phyloP scores from a whole-genome alignment of 2,329 filamentous ascomycete genomes.

The Esteya vermicola region DNA sequence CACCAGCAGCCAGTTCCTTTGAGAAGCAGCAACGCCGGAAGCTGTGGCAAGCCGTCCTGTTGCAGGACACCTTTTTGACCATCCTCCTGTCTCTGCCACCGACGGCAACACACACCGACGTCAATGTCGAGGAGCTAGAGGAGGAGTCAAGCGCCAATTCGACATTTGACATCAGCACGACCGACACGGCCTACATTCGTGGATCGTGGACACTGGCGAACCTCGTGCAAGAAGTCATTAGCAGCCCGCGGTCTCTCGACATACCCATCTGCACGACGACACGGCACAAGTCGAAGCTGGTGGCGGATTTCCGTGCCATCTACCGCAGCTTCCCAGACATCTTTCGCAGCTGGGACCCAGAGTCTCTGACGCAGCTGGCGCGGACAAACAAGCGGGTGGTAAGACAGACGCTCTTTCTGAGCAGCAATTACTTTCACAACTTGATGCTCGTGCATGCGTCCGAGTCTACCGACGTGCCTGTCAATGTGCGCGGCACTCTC shows the following conservation, averaged over 20 bases:
- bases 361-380: constrained; percentile 42
- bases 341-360: constrained; percentile 54
- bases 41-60: constrained; percentile 67
- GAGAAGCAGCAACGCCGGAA: constrained; percentile 70
- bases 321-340: constrained; percentile 59
- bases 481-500: constrained; percentile 54
- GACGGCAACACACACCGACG: constrained; percentile 65
- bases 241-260: constrained; percentile 59
- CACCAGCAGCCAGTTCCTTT: constrained; percentile 49
- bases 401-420: constrained; percentile 62
- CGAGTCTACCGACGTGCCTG: constrained; percentile 47
- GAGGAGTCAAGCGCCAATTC: constrained; percentile 29
- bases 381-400: constrained; percentile 50
- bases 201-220: constrained; percentile 70
- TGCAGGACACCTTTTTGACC: constrained; percentile 71
- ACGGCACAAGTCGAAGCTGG: constrained; percentile 54
- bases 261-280: constrained; percentile 56
- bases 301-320: constrained; percentile 55
- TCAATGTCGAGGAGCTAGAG: constrained; percentile 61
- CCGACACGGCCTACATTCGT: constrained; percentile 56
- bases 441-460: constrained; percentile 66
- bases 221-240: constrained; percentile 63
- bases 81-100: constrained; percentile 66
- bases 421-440: constrained; percentile 74
- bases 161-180: constrained; percentile 45